Evolutionary conservation across 2,329 filamentous ascomycete species (phyloP).

Genomic region (Colletotrichum destructivum): DNA sequence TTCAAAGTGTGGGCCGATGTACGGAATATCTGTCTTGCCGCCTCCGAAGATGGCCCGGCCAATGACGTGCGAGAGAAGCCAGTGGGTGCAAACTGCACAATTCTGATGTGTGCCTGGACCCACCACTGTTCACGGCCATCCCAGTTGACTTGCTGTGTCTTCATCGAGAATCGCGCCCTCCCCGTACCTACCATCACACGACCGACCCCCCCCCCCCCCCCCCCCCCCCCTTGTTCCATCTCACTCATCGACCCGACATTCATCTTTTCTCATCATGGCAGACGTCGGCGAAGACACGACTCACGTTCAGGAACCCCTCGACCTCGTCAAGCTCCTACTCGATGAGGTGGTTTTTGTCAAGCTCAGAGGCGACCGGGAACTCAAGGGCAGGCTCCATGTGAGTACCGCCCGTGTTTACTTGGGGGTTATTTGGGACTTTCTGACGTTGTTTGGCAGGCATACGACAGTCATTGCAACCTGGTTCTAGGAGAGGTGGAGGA

Average conservation of each 20-base stretch:
- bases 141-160: conserved; percentile 33
- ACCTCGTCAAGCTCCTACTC: conserved; percentile 93
- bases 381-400: conserved; percentile 96
- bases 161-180: conserved; percentile 12
- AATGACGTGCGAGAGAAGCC: conserved; percentile 8
- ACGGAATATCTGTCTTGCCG: conserved; percentile 31
- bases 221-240: background rate
- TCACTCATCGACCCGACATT: conserved; percentile 8
- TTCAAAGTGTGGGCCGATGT: conserved; percentile 5
- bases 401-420: conserved; percentile 53
- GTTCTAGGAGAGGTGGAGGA: conserved; percentile 97
- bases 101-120: conserved; percentile 31
- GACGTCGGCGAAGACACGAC: conserved; percentile 82
- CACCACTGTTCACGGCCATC: conserved; percentile 31
- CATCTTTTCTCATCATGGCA: conserved; percentile 73
- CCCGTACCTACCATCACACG: background rate
- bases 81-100: conserved; percentile 30
- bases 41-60: background rate
- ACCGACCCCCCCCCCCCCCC: too few species aligned
- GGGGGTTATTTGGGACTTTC: conserved; percentile 18
- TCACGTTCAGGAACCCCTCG: conserved; percentile 90
- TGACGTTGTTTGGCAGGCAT: conserved; percentile 74
- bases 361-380: conserved; percentile 92
- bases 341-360: conserved; percentile 99
- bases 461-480: conserved; percentile 98